phyloP scores from a whole-genome alignment of 2,329 filamentous ascomycete genomes.

The Microcera coccophila region DNA sequence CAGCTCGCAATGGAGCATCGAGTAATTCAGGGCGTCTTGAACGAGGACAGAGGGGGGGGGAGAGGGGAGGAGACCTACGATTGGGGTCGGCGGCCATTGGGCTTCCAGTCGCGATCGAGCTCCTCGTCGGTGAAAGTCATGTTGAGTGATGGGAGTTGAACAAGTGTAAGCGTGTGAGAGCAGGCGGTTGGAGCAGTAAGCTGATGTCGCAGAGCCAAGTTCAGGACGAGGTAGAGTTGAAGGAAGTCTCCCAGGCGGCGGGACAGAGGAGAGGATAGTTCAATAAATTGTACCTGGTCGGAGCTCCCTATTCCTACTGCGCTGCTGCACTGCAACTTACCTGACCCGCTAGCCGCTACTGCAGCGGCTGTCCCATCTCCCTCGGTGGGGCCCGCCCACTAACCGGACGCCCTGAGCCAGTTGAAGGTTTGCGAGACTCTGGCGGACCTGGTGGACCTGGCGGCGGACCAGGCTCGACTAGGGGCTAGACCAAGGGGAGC shows the following conservation, averaged over 20 bases:
- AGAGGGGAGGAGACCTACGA: conserved; percentile 65
- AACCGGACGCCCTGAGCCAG: neutral
- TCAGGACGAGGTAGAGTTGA: neutral
- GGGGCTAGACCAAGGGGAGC: too few species aligned
- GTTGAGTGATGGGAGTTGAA: conserved; percentile 4
- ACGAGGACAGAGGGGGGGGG: conserved; percentile 54
- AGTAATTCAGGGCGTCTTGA: conserved; percentile 1
- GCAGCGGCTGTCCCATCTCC: neutral
- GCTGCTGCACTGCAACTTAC: too few species aligned
- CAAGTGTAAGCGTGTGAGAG: neutral
- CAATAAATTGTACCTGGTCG: neutral
- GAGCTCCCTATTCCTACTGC: too few species aligned
- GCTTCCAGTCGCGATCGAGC: conserved; percentile 75
- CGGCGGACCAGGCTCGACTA: too few species aligned
- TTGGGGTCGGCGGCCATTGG: conserved; percentile 71
- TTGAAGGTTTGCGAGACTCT: too few species aligned
- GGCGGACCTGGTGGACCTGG: too few species aligned
- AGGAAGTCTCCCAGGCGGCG: too few species aligned
- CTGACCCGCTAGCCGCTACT: too few species aligned
- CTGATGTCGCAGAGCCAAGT: neutral
- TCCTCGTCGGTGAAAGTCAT: conserved; percentile 58
- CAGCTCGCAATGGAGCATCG: neutral
- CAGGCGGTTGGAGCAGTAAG: neutral
- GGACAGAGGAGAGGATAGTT: neutral
- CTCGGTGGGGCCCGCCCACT: conserved; percentile 1